These are phyloP conservation scores for Raffaelea ambrosiae DNA, from an alignment of 2,329 filamentous ascomycete species.

Conservation along the genomic window DNA sequence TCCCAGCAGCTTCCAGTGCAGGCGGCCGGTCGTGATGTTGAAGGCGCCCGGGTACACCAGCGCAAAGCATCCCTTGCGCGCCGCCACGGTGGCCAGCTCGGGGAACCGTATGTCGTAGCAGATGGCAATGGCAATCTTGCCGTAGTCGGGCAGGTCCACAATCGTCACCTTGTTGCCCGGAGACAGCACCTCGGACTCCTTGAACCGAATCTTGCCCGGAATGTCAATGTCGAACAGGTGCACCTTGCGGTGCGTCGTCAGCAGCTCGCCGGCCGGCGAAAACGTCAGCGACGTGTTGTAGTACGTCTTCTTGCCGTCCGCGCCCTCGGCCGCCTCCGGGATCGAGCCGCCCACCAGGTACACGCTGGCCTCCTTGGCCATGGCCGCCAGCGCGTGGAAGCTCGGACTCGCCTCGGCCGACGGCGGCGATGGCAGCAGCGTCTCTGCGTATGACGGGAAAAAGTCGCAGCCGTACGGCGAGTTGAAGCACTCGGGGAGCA, in stretches of 20 bases:
- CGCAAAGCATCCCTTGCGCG: constrained; percentile 76
- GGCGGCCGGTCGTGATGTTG: constrained; percentile 82
- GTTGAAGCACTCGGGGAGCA: constrained; percentile 98
- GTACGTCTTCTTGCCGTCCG: constrained; percentile 48
- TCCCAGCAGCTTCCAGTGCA: constrained; percentile 85
- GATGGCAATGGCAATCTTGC: constrained; percentile 79
- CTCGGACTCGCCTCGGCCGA: constrained; percentile 63
- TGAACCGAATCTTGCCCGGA: constrained; percentile 86
- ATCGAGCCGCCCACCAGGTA: constrained; percentile 91
- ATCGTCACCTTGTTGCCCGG: constrained; percentile 80
- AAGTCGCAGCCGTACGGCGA: constrained; percentile 86
- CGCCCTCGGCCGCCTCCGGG: constrained; percentile 60
- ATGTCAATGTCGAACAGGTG: constrained; percentile 98
- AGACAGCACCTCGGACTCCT: constrained; percentile 80
- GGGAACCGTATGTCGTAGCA: constrained; percentile 98
- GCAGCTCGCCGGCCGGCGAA: constrained; percentile 63
- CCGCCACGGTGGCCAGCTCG: constrained; percentile 82
- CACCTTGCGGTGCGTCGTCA: constrained; percentile 87
- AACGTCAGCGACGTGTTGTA: constrained; percentile 92
- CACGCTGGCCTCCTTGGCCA: constrained; percentile 69
- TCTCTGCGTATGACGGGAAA: constrained; percentile 89
- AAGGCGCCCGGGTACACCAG: constrained; percentile 95
- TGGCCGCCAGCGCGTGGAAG: constrained; percentile 72
- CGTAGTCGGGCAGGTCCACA: constrained; percentile 80
- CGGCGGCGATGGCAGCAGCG: constrained; percentile 69